Base-by-base conservation (phyloP, 352 stramenopile species). In the Globisporangium okanoganense region DNA sequence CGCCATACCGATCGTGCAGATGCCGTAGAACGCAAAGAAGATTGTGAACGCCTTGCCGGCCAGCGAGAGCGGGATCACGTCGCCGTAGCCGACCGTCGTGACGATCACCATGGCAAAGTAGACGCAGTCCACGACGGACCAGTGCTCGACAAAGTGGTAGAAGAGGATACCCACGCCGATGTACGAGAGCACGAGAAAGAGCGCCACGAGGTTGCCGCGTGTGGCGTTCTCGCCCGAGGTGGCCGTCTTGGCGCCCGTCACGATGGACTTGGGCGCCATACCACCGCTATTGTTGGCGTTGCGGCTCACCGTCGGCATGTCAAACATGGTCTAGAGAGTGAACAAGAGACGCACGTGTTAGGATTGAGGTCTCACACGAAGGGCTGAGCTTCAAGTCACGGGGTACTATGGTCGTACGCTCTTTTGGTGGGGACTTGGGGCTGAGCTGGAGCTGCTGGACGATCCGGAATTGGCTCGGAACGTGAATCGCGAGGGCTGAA, bases 21-120 rank as follows among this genome's bases (percentile, higher is more conserved):
- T 89, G 43, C 79, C 79, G 61, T 89, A 89, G 66, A 89, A 86
- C 7, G 76, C 72, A n/a, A 85, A 97, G 61, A 97, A 78, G 45
- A 98, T 87, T 35, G 81, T 89, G 55, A 96, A 96, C 8, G 90
- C 69, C 57, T 87, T 92, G 24, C 85, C 82, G 0, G 65, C 59
- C 0, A 58, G 71, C 24, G 72, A 86, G 13, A 74, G 50, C 3
- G 90, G 87, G 16, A 70, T 64, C 16, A 95, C 75, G 65, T 96
- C 89, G 20, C 84, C 88, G 63, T 95, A 98, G 5, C 88, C 90
- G 33, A 96, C 87, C 1, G 85, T 97, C 8, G 92, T 97, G n/a
- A 98, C 73, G 41, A 95, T 97, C 9, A 97, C 90, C 68, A 97
- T 90, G 31, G 80, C 77, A 72, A 95, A 98, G 64, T 98, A 98